A percentile compares a stretch with the other conserved stretches of the same genome.
These are phyloP conservation scores for Fusarium sp. DNA, from an alignment of 2,329 filamentous ascomycete genomes.

Conservation along the genomic window DNA sequence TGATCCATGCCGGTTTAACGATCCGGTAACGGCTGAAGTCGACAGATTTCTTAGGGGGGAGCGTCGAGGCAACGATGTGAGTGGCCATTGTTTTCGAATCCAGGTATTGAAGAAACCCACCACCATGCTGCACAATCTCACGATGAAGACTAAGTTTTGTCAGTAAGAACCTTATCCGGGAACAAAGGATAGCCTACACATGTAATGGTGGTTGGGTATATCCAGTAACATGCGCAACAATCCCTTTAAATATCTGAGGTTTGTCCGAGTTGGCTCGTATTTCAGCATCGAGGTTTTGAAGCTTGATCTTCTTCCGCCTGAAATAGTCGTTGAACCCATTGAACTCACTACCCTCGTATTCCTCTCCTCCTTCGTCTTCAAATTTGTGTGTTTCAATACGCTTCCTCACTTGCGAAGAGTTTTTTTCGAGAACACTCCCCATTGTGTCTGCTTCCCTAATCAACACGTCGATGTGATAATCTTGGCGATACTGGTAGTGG, in stretches of 20 bases:
- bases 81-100: constrained; percentile 95
- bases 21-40: constrained; percentile 91
- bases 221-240: constrained; percentile 92
- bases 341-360: constrained; percentile 89
- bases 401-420: constrained; percentile 71
- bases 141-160: constrained; percentile 71
- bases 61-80: constrained; percentile 90
- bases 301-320: constrained; percentile 93
- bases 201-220: constrained; percentile 96
- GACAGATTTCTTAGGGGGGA: constrained; percentile 92
- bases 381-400: constrained; percentile 77
- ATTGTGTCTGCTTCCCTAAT: constrained; percentile 53
- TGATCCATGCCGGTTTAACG: constrained; percentile 94
- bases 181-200: constrained; percentile 60
- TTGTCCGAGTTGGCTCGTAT: constrained; percentile 77
- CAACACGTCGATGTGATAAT: neutral
- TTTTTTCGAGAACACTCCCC: constrained; percentile 71
- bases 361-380: constrained; percentile 84
- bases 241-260: constrained; percentile 87
- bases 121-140: constrained; percentile 92
- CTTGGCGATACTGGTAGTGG: constrained; percentile 16
- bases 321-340: constrained; percentile 94
- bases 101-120: constrained; percentile 92
- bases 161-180: constrained; percentile 13
- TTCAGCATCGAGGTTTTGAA: constrained; percentile 92